These are phyloP conservation scores for Ramalina intermedia DNA, from an alignment of 495 filamentous ascomycete genomes.

Conservation along the genomic window DNA sequence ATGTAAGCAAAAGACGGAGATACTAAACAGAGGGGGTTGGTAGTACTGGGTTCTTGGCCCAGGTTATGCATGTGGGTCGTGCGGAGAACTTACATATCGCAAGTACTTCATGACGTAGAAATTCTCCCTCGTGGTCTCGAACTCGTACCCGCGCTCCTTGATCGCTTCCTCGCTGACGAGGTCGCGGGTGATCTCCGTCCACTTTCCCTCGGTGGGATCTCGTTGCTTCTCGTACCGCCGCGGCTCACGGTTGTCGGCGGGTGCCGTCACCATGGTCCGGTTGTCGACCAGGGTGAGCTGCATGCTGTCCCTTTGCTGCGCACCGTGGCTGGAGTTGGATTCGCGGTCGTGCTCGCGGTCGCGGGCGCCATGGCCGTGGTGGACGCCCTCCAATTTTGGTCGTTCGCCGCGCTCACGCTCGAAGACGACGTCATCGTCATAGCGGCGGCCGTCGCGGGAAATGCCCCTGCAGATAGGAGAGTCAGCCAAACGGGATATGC, in stretches of 20 bases:
- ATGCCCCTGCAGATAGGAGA: conserved; percentile 2
- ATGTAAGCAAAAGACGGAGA: too few species aligned
- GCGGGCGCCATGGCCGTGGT: conserved; percentile 5
- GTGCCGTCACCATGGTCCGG: conserved; percentile 18
- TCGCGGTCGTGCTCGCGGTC: conserved; percentile 25
- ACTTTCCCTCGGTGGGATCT: conserved; percentile 49
- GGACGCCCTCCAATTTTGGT: conserved; percentile 8
- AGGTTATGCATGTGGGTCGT: not conserved
- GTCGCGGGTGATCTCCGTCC: conserved; percentile 97
- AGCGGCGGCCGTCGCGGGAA: conserved; percentile 20
- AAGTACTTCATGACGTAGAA: conserved; percentile 92
- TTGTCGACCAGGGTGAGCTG: conserved; percentile 20
- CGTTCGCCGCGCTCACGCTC: conserved; percentile 30
- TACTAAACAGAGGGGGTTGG: not conserved
- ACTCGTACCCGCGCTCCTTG: conserved; percentile 70
- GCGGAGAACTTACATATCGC: conserved; percentile 50
- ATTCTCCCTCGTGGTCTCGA: conserved; percentile 76
- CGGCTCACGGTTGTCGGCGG: not conserved
- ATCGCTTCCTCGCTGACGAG: conserved; percentile 80
- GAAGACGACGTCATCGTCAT: conserved; percentile 46
- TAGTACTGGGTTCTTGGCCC: not conserved
- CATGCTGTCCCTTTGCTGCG: conserved; percentile 18
- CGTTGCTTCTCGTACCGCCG: conserved; percentile 28
- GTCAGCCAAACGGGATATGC: not conserved
- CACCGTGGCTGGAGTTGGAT: conserved; percentile 37